Evolutionary conservation across 2,329 filamentous ascomycete species (phyloP).

Genomic region (Davidsoniella australis): DNA sequence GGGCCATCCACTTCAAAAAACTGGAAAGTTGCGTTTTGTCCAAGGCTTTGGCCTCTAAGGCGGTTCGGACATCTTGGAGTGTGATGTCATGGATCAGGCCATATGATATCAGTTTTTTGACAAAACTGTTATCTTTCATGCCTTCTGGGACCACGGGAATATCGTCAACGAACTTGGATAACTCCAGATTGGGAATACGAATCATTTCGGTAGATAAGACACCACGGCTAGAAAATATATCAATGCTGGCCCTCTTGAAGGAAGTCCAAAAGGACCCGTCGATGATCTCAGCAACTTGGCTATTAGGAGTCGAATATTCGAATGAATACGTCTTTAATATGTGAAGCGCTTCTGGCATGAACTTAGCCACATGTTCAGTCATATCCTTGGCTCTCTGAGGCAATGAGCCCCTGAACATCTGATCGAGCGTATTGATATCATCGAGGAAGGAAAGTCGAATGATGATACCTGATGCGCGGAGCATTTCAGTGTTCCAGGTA

Average conservation of each 20-base stretch:
- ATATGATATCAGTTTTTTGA: conserved; percentile 65
- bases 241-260: conserved; percentile 64
- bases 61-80: conserved; percentile 66
- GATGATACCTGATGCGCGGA: conserved; percentile 79
- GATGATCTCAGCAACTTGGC: conserved; percentile 66
- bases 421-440: conserved; percentile 65
- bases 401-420: conserved; percentile 34
- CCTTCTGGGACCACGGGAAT: conserved; percentile 74
- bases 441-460: conserved; percentile 73
- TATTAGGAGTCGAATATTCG: conserved; percentile 74
- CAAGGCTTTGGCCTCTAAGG: conserved; percentile 68
- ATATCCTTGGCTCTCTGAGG: conserved; percentile 35
- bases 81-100: conserved; percentile 79
- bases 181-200: conserved; percentile 51
- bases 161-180: conserved; percentile 61
- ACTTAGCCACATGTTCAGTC: conserved; percentile 44
- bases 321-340: conserved; percentile 79
- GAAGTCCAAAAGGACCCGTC: conserved; percentile 95
- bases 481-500: conserved; percentile 88
- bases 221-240: conserved; percentile 75
- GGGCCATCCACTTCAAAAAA: conserved; percentile 71
- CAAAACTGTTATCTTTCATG: conserved; percentile 56
- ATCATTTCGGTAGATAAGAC: conserved; percentile 72
- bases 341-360: conserved; percentile 66
- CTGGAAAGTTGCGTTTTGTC: conserved; percentile 60